Conservation (phyloP, 192 early-diverging fungal species). For the Radiomyces spectabilis region DNA sequence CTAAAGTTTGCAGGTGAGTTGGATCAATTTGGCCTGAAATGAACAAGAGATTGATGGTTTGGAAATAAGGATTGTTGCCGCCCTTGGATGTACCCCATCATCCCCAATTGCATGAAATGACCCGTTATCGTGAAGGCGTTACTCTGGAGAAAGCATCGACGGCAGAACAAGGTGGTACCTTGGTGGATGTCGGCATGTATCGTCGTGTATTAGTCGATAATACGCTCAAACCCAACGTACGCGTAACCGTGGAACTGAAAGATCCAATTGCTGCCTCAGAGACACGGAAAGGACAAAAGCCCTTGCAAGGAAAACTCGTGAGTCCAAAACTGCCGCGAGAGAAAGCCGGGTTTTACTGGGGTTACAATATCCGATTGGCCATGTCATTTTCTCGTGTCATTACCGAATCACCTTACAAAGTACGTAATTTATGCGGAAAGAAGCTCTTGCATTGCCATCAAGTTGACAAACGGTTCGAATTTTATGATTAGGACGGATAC, state of each 20-base stretch:
- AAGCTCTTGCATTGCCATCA: background rate
- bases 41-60: background rate
- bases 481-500: slow-evolving; percentile 42
- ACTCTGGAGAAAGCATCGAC: slow-evolving; percentile 28
- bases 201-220: slow-evolving; percentile 44
- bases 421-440: slow-evolving; percentile 7
- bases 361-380: slow-evolving; percentile 56
- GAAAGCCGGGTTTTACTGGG: slow-evolving; percentile 59
- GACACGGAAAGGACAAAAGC: slow-evolving; percentile 23
- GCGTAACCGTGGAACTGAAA: slow-evolving; percentile 53
- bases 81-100: slow-evolving; percentile 65
- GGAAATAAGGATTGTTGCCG: slow-evolving; percentile 41
- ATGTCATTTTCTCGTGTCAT: slow-evolving; percentile 50
- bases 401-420: slow-evolving; percentile 47
- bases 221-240: slow-evolving; percentile 42
- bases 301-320: slow-evolving; percentile 45
- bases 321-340: slow-evolving; percentile 53
- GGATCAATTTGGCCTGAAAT: no score
- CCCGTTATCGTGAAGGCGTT: slow-evolving; percentile 55
- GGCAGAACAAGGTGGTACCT: slow-evolving; percentile 20
- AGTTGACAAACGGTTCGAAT: background rate
- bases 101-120: slow-evolving; percentile 49
- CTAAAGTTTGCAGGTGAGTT: slow-evolving; percentile 48
- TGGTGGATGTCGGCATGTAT: slow-evolving; percentile 44
- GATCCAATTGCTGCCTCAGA: slow-evolving; percentile 10